These are phyloP conservation scores for Monosporascus sp. DNA, from an alignment of 2,329 filamentous ascomycete genomes.

Conservation along the genomic window DNA sequence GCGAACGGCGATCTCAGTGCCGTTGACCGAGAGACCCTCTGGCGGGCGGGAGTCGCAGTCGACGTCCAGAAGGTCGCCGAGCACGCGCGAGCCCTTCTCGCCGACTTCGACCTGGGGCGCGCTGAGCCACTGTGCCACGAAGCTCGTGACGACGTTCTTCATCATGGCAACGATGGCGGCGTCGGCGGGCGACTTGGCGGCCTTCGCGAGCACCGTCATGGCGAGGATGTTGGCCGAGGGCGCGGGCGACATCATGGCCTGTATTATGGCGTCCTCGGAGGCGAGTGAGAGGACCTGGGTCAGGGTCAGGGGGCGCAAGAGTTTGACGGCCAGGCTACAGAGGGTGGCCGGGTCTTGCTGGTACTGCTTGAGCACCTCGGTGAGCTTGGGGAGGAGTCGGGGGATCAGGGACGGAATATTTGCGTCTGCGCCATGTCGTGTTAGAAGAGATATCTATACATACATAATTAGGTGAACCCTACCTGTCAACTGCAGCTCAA, in stretches of 20 bases:
- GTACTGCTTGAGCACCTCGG: conserved; percentile 45
- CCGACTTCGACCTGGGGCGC: conserved; percentile 50
- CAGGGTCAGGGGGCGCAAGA: conserved; percentile 49
- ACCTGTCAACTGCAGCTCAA: conserved; percentile 55
- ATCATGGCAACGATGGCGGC: conserved; percentile 45
- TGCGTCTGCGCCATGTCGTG: conserved; percentile 29
- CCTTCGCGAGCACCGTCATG: conserved; percentile 52
- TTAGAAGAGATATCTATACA: not conserved
- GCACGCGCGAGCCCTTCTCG: conserved; percentile 43
- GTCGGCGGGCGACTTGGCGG: conserved; percentile 40
- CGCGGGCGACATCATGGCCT: conserved; percentile 47
- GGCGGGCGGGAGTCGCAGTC: conserved; percentile 41
- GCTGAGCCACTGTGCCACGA: conserved; percentile 48
- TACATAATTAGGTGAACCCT: conserved; percentile 2
- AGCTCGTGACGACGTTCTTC: conserved; percentile 40
- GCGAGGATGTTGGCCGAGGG: conserved; percentile 53
- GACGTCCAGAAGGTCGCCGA: conserved; percentile 49
- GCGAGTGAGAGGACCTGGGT: conserved; percentile 45
- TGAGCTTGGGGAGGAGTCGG: conserved; percentile 48
- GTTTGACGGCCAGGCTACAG: conserved; percentile 48
- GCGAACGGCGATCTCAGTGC: conserved; percentile 31
- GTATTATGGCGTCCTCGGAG: conserved; percentile 43
- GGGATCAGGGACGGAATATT: conserved; percentile 49
- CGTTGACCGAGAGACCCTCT: conserved; percentile 23
- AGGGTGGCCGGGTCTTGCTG: conserved; percentile 45